Conservation (phyloP, 805 yeast genomes). For the Saturnispora hagleri region DNA sequence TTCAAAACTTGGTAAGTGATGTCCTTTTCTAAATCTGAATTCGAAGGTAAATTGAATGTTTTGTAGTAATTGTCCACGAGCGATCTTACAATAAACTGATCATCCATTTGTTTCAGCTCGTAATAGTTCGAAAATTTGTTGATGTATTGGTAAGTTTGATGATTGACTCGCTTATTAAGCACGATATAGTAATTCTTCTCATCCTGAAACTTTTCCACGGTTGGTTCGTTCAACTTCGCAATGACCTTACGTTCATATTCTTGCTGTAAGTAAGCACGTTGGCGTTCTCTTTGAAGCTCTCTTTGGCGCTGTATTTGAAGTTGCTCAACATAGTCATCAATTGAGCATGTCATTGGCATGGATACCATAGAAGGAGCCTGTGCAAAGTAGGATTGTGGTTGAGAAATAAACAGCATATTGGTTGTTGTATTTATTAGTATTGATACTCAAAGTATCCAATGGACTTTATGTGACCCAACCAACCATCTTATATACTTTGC, state of each 20-base stretch:
- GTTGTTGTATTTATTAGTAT: neutral
- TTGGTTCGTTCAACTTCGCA: conserved; percentile 9
- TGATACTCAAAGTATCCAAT: neutral
- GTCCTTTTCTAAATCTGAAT: conserved; percentile 15
- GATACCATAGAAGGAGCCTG: neutral
- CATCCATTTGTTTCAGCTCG: conserved; percentile 15
- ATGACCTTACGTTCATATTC: conserved; percentile 7
- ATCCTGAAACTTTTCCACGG: conserved; percentile 14
- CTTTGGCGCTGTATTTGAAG: neutral
- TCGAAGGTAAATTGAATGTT: conserved; percentile 19
- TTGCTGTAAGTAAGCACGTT: conserved; percentile 6
- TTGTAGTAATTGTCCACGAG: conserved; percentile 16
- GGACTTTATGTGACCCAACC: neutral
- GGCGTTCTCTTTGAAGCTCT: conserved; percentile 1
- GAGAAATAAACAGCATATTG: conserved; percentile 17
- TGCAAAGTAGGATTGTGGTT: conserved; percentile 9
- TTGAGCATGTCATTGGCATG: neutral
- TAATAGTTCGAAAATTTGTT: conserved; percentile 17
- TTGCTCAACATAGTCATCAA: neutral
- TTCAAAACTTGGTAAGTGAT: conserved; percentile 14
- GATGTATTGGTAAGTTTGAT: conserved; percentile 3
- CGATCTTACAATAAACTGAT: conserved; percentile 17
- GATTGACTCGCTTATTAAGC: conserved; percentile 12
- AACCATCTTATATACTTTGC: neutral
- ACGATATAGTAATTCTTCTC: conserved; percentile 18